These are phyloP conservation scores for Geotrichum aggregatum DNA, from an alignment of 1,139 yeast genomes.

Conservation along the genomic window DNA sequence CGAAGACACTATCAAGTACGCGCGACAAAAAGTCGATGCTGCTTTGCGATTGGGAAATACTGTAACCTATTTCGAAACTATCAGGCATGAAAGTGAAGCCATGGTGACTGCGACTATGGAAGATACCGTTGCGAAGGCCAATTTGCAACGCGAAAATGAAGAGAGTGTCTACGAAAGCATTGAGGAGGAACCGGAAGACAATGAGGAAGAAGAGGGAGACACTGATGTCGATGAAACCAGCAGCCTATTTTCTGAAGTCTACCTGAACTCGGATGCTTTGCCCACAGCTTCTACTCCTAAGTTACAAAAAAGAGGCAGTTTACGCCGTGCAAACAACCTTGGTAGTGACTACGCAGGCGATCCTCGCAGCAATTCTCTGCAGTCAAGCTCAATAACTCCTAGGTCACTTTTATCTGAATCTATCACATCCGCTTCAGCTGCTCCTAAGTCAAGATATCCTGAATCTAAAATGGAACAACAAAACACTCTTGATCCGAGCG, in stretches of 20 bases:
- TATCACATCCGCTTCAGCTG: background rate
- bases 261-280: slow-evolving; percentile 27
- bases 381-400: slow-evolving; percentile 15
- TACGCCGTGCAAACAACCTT: slow-evolving; percentile 5
- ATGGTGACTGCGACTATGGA: slow-evolving; percentile 64
- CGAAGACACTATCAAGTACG: slow-evolving; percentile 62
- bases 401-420: slow-evolving; percentile 17
- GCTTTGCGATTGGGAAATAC: slow-evolving; percentile 74
- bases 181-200: slow-evolving; percentile 16
- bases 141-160: slow-evolving; percentile 37
- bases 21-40: slow-evolving; percentile 65
- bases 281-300: slow-evolving; percentile 5
- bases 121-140: slow-evolving; percentile 55
- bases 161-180: slow-evolving; percentile 20
- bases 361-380: slow-evolving; percentile 4
- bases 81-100: slow-evolving; percentile 75
- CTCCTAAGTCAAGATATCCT: background rate
- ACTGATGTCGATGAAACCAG: slow-evolving; percentile 20
- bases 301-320: background rate
- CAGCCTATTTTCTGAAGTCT: slow-evolving; percentile 28
- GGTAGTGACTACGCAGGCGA: slow-evolving; percentile 7
- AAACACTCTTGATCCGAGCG: slow-evolving; percentile 10
- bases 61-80: slow-evolving; percentile 70
- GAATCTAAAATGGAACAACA: slow-evolving; percentile 1
- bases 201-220: slow-evolving; percentile 22